These are phyloP conservation scores for Apiotrichum siamense DNA, from an alignment of 1,284 basidiomycete species.

Conservation along the genomic window DNA sequence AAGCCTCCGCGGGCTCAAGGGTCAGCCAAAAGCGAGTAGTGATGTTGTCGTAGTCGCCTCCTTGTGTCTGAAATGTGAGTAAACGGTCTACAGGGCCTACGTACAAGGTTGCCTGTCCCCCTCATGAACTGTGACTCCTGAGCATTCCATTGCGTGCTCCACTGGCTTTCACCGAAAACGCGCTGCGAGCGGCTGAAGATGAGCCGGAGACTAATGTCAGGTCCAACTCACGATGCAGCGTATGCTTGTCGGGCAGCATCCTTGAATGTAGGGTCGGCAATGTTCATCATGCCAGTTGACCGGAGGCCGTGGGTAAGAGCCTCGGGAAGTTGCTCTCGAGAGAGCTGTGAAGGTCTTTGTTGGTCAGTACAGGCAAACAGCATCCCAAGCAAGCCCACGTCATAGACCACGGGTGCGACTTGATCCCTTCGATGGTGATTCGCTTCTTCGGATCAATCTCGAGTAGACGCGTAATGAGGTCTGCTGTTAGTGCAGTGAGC, in stretches of 20 bases:
- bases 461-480: conserved; percentile 66
- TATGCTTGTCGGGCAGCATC: conserved; percentile 32
- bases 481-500: conserved; percentile 47
- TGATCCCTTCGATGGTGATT: conserved; percentile 64
- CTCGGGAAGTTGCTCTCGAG: conserved; percentile 59
- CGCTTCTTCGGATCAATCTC: conserved; percentile 65
- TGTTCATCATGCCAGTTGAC: conserved; percentile 58
- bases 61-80: conserved; percentile 31
- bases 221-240: conserved; percentile 24
- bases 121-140: conserved; percentile 47
- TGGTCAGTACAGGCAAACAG: not conserved
- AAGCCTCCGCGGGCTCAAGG: conserved; percentile 23
- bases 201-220: not conserved
- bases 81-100: conserved; percentile 9
- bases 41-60: conserved; percentile 34
- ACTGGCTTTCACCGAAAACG: conserved; percentile 32
- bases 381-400: conserved; percentile 50
- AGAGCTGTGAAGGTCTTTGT: conserved; percentile 53
- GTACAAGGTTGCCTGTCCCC: conserved; percentile 42
- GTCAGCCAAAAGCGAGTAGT: conserved; percentile 45
- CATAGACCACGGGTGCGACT: conserved; percentile 70
- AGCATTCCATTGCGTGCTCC: conserved; percentile 33
- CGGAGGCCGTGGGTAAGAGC: conserved; percentile 63
- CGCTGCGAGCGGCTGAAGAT: conserved; percentile 31
- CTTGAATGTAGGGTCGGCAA: conserved; percentile 55